Conservation (phyloP, 2,329 filamentous ascomycete species). For the Sclerotinia borealis region DNA sequence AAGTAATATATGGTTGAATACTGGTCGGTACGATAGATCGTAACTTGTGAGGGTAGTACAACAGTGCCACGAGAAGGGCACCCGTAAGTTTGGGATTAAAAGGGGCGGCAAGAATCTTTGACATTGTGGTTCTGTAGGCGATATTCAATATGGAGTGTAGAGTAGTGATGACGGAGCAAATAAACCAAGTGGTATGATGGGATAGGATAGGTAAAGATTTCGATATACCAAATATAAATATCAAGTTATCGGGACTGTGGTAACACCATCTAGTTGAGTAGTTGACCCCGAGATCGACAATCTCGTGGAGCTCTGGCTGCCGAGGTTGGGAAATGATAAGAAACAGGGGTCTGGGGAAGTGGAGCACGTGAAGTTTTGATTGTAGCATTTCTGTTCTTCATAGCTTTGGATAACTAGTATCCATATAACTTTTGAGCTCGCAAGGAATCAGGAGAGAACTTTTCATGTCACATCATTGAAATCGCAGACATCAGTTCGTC, state of each 20-base stretch:
- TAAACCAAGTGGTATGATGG: not conserved
- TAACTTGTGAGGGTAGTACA: slow-evolving; percentile 26
- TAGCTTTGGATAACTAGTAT: no score
- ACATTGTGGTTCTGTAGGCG: not conserved
- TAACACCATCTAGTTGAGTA: not conserved
- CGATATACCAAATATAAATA: not conserved
- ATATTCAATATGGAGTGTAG: not conserved
- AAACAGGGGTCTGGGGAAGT: not conserved
- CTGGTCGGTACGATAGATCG: slow-evolving; percentile 17
- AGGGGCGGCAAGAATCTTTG: not conserved
- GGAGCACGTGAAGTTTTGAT: not conserved
- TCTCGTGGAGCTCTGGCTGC: not conserved
- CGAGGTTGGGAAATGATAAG: not conserved
- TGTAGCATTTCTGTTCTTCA: not conserved
- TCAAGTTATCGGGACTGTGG: not conserved
- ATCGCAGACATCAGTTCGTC: not conserved
- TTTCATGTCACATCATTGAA: not conserved
- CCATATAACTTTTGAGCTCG: no score
- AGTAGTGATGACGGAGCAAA: not conserved
- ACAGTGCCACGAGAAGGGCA: slow-evolving; percentile 21
- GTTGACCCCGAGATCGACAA: not conserved
- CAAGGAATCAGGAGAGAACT: no score
- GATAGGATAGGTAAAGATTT: no score
- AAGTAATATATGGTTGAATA: slow-evolving; percentile 18
- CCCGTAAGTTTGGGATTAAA: slow-evolving; percentile 20